Evolutionary conservation across 2,329 filamentous ascomycete genomes (phyloP).

Genomic region (Phialocephala subalpina): DNA sequence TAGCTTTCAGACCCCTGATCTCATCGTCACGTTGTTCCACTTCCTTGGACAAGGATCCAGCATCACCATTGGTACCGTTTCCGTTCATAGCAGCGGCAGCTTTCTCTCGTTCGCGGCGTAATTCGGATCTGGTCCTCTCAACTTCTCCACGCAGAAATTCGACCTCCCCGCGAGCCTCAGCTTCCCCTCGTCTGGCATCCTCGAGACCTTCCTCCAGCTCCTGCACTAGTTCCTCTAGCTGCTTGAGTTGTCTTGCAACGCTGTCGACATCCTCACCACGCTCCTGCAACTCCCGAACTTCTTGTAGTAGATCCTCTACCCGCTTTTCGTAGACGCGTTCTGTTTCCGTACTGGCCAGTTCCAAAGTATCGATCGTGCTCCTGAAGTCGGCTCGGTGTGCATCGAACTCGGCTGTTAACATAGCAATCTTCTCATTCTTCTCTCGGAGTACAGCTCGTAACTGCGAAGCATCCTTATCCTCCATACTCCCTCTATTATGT

Average conservation of each 20-base stretch:
- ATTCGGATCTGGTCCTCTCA: conserved; percentile 86
- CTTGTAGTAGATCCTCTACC: conserved; percentile 84
- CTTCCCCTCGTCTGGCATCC: conserved; percentile 91
- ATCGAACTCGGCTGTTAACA: conserved; percentile 94
- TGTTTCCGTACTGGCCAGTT: conserved; percentile 94
- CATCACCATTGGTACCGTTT: conserved; percentile 47
- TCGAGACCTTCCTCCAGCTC: conserved; percentile 97
- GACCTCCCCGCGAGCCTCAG: conserved; percentile 93
- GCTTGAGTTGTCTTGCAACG: conserved; percentile 90
- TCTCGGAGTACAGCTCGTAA: conserved; percentile 85
- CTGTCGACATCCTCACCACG: conserved; percentile 89
- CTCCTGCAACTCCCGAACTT: conserved; percentile 83
- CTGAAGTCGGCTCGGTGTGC: conserved; percentile 94
- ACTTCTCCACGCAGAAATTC: conserved; percentile 96
- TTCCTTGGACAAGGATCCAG: conserved; percentile 69
- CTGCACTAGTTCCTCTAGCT: conserved; percentile 94
- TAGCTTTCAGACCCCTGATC: conserved; percentile 94
- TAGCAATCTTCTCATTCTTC: conserved; percentile 95
- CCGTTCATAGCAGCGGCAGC: conserved; percentile 68
- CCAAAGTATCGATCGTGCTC: conserved; percentile 94
- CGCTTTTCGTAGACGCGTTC: conserved; percentile 95
- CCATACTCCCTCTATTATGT: conserved; percentile 56
- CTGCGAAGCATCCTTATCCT: conserved; percentile 78
- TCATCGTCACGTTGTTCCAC: conserved; percentile 96
- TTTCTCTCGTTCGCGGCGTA: conserved; percentile 89